Base-by-base conservation (phyloP, 768 basidiomycete species). In the Termitomyces sp. region DNA sequence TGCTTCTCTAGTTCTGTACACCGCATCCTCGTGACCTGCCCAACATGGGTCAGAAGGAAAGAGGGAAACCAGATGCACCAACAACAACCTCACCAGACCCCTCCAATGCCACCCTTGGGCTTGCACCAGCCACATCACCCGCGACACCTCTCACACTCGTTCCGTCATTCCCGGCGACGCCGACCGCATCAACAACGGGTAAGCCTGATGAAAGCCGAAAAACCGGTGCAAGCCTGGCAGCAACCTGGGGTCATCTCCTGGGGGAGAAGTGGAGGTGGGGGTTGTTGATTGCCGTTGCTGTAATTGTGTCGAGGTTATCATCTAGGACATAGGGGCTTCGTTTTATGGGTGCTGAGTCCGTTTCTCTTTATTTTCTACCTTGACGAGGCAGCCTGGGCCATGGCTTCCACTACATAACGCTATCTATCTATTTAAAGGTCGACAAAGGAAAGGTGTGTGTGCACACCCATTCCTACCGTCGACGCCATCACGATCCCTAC, bases 181-280 rank as follows among this genome's bases (percentile, higher is more conserved):
- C 44, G 45, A 31, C 23, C 35, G 35, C 41, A 42, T 41, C 32
- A 12, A 45, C 37, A 27, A 32, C 55, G 17, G 59, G 42, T 32
- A 68, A 69, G 59, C 45, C 69, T 54, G 63, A 67, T 38, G 66
- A 66, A 64, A 68, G 65, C 44, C 60, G 58, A 17, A 65, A 66
- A 45, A 60, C 70, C 34, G 66, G 70, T 9, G 74, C 73, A 40
- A 87, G 82, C 1, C 85, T 84, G 81, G 73, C 79, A n/a, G 71
- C 80, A 3, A 77, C 80, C 3, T 85, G 85, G 82, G 80, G 86
- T 48, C 79, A 82, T 58, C 69, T 91, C 32, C 66, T 92, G 10
- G 89, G 83, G 82, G 89, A 92, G 68, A 91, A 91, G 66, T 93
- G 90, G 90, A 77, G 89, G 59, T 88, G 89, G 83, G 91, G 90